Percentiles rank a stretch among this genome's conserved stretches.
phyloP scores from a whole-genome alignment of 2,329 filamentous ascomycete genomes.

The Ceratocystis papillata region DNA sequence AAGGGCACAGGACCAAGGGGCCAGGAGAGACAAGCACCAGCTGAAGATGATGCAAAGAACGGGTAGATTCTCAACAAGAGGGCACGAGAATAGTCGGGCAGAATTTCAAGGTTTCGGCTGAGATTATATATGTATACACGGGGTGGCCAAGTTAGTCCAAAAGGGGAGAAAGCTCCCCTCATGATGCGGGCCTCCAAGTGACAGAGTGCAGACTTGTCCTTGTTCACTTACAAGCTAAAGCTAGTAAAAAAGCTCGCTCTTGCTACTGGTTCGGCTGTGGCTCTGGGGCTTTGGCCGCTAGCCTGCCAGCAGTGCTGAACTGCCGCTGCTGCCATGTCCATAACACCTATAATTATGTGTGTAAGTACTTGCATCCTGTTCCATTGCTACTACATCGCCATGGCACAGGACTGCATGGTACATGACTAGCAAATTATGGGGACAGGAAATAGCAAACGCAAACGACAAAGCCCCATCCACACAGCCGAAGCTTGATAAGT shows the following conservation, averaged over 20 bases:
- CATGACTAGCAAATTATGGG: background rate
- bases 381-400: too few relatives aligned
- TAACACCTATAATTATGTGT: too few relatives aligned
- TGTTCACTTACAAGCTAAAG: background rate
- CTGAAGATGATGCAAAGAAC: background rate
- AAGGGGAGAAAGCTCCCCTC: background rate
- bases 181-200: background rate
- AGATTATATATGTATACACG: slow-evolving; percentile 1
- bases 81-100: background rate
- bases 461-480: too few relatives aligned
- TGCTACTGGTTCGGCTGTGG: too few relatives aligned
- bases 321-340: too few relatives aligned
- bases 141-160: background rate
- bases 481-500: slow-evolving; percentile 9
- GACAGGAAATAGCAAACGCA: too few relatives aligned
- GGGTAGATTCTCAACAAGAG: background rate
- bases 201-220: background rate
- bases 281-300: too few relatives aligned
- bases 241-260: too few relatives aligned
- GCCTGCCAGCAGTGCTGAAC: too few relatives aligned
- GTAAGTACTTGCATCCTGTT: too few relatives aligned
- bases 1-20: background rate
- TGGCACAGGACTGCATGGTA: background rate
- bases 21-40: background rate
- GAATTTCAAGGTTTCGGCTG: background rate